Percentiles rank a stretch among this genome's conserved stretches.
phyloP scores from a whole-genome alignment of 495 filamentous ascomycete genomes.

The Aspergillus mulundensis region DNA sequence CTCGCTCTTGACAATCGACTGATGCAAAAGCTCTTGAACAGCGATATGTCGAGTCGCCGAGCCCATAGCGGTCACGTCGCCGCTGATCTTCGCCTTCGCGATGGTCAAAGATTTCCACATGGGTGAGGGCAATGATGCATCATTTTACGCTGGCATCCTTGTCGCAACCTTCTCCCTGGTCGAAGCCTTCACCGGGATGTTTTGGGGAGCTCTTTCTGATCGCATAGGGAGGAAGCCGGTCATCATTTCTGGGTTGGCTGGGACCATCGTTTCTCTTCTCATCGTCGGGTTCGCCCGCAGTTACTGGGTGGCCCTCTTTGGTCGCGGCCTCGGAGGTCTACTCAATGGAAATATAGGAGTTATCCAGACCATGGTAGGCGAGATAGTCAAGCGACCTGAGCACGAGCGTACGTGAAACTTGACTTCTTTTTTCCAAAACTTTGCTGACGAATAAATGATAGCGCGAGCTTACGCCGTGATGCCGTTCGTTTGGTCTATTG shows the following conservation, averaged over 20 bases:
- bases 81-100: slow-evolving; percentile 88
- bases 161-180: slow-evolving; percentile 79
- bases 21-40: slow-evolving; percentile 15
- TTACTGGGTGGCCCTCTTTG: slow-evolving; percentile 71
- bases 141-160: slow-evolving; percentile 80
- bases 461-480: slow-evolving; percentile 77
- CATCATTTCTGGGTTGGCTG: slow-evolving; percentile 71
- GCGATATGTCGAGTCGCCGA: slow-evolving; percentile 79
- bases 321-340: slow-evolving; percentile 70
- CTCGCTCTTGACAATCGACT: no score
- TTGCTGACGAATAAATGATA: slow-evolving; percentile 23
- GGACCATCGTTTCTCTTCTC: slow-evolving; percentile 74
- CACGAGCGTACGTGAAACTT: slow-evolving; percentile 66
- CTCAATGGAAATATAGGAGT: slow-evolving; percentile 88
- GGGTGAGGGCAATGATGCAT: slow-evolving; percentile 64
- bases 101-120: slow-evolving; percentile 71
- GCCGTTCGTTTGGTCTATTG: slow-evolving; percentile 86
- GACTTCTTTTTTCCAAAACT: no score
- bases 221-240: slow-evolving; percentile 80
- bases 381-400: slow-evolving; percentile 71
- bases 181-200: slow-evolving; percentile 77
- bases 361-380: slow-evolving; percentile 89
- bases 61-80: slow-evolving; percentile 78
- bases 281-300: slow-evolving; percentile 79
- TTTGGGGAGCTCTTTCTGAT: slow-evolving; percentile 81